Evolutionary conservation across 192 early-diverging fungal species (phyloP).

Genomic region (Obelidium mucronatum): DNA sequence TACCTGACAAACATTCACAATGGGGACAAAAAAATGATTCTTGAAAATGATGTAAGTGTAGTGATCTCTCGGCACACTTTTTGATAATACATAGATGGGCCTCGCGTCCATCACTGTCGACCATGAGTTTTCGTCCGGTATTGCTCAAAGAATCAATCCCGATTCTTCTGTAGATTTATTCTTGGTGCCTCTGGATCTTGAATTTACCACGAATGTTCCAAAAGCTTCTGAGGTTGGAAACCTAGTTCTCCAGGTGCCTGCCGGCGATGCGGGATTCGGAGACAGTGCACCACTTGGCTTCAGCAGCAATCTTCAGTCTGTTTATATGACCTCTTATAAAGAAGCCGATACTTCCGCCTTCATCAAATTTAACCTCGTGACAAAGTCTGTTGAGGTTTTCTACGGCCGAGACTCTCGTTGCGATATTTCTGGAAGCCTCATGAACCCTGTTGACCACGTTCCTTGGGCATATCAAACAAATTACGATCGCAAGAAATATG

Average conservation of each 20-base stretch:
- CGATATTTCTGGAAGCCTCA: neutral
- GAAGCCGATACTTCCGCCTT: slow-evolving; percentile 14
- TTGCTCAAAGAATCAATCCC: neutral
- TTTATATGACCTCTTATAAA: neutral
- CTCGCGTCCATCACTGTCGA: slow-evolving; percentile 2
- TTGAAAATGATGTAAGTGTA: slow-evolving; percentile 35
- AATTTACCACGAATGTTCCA: neutral
- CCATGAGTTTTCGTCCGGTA: slow-evolving; percentile 1
- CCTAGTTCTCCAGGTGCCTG: neutral
- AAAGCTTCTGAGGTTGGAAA: slow-evolving; percentile 10
- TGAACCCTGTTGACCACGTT: slow-evolving; percentile 9
- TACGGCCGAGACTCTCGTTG: neutral
- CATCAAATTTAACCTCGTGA: neutral
- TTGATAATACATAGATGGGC: no score
- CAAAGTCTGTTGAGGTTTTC: neutral
- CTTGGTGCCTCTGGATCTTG: neutral
- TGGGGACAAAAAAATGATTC: slow-evolving; percentile 36
- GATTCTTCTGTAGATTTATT: slow-evolving; percentile 7
- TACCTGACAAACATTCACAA: slow-evolving; percentile 34
- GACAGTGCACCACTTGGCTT: neutral
- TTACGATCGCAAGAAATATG: slow-evolving; percentile 10
- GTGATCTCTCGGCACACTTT: no score
- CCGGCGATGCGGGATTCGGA: slow-evolving; percentile 2
- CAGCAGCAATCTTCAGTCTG: neutral
- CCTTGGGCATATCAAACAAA: slow-evolving; percentile 9